These are phyloP conservation scores for Solanum hybrid DNA, from an alignment of 305 asterid species.

Conservation along the genomic window DNA sequence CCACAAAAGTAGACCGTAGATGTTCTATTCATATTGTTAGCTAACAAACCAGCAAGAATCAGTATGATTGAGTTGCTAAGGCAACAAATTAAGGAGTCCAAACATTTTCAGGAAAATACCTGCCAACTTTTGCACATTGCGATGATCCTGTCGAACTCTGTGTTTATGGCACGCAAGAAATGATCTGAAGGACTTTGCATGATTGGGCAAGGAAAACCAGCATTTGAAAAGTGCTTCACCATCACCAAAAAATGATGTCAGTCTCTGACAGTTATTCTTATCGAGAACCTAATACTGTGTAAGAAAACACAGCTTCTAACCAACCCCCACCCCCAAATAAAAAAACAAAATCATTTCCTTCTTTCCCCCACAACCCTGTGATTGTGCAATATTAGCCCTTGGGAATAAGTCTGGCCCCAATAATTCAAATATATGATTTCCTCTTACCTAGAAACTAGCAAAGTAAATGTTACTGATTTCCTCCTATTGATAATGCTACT, in stretches of 20 bases:
- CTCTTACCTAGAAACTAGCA: neutral
- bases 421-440: neutral
- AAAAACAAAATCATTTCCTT: neutral
- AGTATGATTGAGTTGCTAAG: neutral
- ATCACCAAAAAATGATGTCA: conserved; percentile 20
- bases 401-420: neutral
- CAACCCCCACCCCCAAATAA: neutral
- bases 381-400: neutral
- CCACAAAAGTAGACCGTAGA: neutral
- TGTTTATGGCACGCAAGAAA: conserved; percentile 94
- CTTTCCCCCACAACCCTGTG: neutral
- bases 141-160: conserved; percentile 92
- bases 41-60: neutral
- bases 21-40: neutral
- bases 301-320: neutral
- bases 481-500: neutral
- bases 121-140: conserved; percentile 99
- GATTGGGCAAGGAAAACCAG: conserved; percentile 99
- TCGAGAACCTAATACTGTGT: neutral
- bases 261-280: neutral
- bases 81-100: neutral
- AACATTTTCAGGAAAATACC: conserved; percentile 36
- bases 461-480: neutral
- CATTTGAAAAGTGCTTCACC: conserved; percentile 95
- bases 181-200: conserved; percentile 99